Evolutionary conservation across 495 filamentous ascomycete genomes (phyloP).

Genomic region (Immersiella caudata): DNA sequence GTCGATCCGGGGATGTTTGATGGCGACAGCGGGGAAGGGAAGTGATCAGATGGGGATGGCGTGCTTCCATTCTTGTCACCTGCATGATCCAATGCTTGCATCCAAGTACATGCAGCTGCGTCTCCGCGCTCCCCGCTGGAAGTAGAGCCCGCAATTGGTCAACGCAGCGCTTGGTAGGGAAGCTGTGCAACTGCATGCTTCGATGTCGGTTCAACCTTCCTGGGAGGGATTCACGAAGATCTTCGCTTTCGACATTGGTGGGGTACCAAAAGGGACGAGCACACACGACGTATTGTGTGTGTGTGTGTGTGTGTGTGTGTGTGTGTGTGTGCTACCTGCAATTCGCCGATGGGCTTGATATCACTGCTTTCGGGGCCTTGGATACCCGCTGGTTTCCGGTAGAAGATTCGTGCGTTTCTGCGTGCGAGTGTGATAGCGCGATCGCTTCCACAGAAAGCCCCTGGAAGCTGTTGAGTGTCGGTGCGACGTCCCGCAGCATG

Average conservation of each 20-base stretch:
- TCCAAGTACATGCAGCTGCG: not conserved
- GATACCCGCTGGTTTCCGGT: not conserved
- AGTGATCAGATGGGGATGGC: not conserved
- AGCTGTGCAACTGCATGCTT: not conserved
- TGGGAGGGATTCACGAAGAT: not conserved
- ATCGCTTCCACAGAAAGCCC: not conserved
- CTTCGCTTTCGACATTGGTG: not conserved
- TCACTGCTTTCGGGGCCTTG: not conserved
- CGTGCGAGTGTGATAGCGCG: not conserved
- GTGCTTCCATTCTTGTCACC: not conserved
- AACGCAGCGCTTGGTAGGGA: not conserved
- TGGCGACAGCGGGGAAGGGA: not conserved
- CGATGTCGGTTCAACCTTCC: not conserved
- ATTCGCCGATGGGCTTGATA: not conserved
- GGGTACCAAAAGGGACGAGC: not conserved
- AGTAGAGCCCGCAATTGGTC: not conserved
- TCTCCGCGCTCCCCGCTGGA: not conserved
- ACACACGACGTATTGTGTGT: not conserved
- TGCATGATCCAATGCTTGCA: constrained; percentile 6
- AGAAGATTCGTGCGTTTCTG: not conserved
- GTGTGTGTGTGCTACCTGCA: not conserved
- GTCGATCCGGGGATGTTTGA: not conserved
- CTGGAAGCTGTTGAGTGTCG: not conserved
- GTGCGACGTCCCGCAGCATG: not conserved
- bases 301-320: not conserved